phyloP scores from a whole-genome alignment of 2,329 filamentous ascomycete genomes.

The Periconia sp. region DNA sequence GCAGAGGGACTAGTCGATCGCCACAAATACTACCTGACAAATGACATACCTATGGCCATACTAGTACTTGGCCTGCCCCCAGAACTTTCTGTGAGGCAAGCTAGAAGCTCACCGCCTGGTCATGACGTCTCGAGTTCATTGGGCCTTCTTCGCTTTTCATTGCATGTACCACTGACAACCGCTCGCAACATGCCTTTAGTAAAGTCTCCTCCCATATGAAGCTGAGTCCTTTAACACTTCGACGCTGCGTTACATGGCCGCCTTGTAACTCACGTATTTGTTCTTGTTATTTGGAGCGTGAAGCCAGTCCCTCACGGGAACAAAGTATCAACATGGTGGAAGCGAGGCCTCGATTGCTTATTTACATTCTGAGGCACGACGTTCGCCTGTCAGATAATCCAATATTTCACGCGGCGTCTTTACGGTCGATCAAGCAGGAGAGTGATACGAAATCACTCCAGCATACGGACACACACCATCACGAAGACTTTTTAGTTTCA shows the following conservation, averaged over 20 bases:
- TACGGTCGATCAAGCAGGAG: slow-evolving; percentile 22
- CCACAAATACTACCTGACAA: slow-evolving; percentile 30
- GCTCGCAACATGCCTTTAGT: slow-evolving; percentile 7
- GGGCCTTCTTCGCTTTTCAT: slow-evolving; percentile 11
- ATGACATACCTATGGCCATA: slow-evolving; percentile 29
- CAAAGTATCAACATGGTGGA: slow-evolving; percentile 26
- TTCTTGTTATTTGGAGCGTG: slow-evolving; percentile 26
- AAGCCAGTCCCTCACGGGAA: slow-evolving; percentile 16
- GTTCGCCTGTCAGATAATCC: slow-evolving; percentile 77
- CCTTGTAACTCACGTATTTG: slow-evolving; percentile 33
- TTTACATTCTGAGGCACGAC: slow-evolving; percentile 77
- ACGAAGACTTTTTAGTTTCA: slow-evolving; percentile 37
- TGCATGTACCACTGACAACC: background rate
- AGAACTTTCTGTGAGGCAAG: slow-evolving; percentile 24
- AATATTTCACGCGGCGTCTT: slow-evolving; percentile 64
- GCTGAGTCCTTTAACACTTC: slow-evolving; percentile 34
- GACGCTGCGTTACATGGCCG: slow-evolving; percentile 40
- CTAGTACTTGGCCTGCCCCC: slow-evolving; percentile 27
- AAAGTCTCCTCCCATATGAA: slow-evolving; percentile 5
- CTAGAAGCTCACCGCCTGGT: slow-evolving; percentile 4
- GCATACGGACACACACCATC: slow-evolving; percentile 39
- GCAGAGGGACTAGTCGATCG: slow-evolving; percentile 20
- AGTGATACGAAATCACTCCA: slow-evolving; percentile 11
- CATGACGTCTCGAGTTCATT: slow-evolving; percentile 13
- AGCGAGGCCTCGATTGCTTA: slow-evolving; percentile 56